These are phyloP conservation scores for Alternaria viburni DNA, from an alignment of 2,329 filamentous ascomycete genomes.

Conservation along the genomic window DNA sequence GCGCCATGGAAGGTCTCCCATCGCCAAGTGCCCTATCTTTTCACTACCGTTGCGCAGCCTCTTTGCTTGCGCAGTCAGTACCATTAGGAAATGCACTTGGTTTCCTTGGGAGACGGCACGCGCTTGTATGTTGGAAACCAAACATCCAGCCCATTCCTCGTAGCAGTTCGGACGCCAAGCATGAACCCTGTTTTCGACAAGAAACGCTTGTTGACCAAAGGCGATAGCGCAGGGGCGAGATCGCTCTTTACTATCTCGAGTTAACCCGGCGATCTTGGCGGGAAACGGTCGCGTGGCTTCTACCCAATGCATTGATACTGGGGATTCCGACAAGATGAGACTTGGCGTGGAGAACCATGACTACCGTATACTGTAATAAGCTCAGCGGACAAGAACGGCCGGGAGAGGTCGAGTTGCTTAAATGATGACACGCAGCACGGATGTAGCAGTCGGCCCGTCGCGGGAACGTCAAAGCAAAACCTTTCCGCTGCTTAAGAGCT, in stretches of 20 bases:
- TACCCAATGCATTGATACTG: not conserved
- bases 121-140: not conserved
- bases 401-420: not conserved
- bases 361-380: not conserved
- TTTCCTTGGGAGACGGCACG: not conserved
- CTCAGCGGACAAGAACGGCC: not conserved
- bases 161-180: not conserved
- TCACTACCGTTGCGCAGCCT: not conserved
- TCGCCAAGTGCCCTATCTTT: not conserved
- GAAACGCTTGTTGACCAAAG: not conserved
- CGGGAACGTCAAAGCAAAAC: not conserved
- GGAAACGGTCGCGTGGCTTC: not conserved
- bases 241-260: not conserved
- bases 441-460: not conserved
- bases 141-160: not conserved
- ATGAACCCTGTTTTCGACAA: not conserved
- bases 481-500: not conserved
- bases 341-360: not conserved
- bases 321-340: not conserved
- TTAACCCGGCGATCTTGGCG: not conserved
- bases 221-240: slow-evolving; percentile 1
- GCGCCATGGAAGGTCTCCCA: not conserved
- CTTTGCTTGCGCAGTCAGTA: not conserved
- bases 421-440: not conserved
- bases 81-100: not conserved